Base-by-base conservation (phyloP, 1,284 basidiomycete species). In the Ustilago crameri region DNA sequence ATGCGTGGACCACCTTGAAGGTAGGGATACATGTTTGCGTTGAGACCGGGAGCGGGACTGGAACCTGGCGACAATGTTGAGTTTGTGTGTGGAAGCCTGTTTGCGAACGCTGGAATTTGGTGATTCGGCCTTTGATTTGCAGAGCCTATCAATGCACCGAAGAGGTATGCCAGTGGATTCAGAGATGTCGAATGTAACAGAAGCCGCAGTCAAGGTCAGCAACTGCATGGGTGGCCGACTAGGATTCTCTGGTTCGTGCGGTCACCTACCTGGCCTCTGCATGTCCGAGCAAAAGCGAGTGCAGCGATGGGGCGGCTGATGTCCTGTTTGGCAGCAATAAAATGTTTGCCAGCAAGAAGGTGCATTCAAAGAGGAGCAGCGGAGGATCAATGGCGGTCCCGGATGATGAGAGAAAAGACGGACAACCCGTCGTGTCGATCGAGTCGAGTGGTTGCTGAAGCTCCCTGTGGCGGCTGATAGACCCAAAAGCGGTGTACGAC, bases 1-100 rank as follows among this genome's bases (percentile, higher is more conserved):
- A 74, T 74, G 15, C 71, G 65, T 23, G 71, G 71, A n/a, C 65
- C 71, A 34, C 66, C 71, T 55, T 74, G 71, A 10, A 74, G 60
- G 49, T 74, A 74, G 44, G 71, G 71, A 57, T 69, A 74, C 71
- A 74, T 74, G 52, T 40, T 37, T 55, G 56, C 56, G 61, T 51
- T 59, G 40, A 50, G 40, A 24, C 38, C 51, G 2, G 53, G 41
- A 22, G 40, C 61, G 20, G 67, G 67, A 60, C 67, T 64, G 27
- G 49, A 47, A 51, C 52, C 46, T 24, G 57, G 53, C 34, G 61
- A 70, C 23, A 48, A 43, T 49, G 57, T 22, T 8, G 37, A 46
- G 67, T 49, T 49, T 49, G 56, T 56, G 50, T 64, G 56, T 43
- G 57, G 61, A 43, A 61, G 61, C 49, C 61, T 70, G 53, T 64